These are phyloP conservation scores for Solanum chacoense DNA, from an alignment of 305 asterid species.

Conservation along the genomic window DNA sequence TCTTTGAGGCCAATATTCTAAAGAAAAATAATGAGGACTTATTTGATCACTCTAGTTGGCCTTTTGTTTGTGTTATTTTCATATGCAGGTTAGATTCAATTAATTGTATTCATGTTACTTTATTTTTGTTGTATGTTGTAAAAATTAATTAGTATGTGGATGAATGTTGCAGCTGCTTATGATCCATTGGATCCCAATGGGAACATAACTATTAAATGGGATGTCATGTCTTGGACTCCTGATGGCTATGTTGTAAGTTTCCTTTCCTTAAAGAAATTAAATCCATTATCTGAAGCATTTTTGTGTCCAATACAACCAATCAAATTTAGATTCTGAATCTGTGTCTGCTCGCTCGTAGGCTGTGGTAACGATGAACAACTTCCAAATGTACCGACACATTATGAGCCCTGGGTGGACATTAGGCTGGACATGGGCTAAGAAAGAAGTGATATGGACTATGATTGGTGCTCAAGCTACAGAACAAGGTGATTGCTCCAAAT, in stretches of 20 bases:
- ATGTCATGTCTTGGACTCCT: constrained; percentile 81
- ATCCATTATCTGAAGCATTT: background rate
- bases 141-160: background rate
- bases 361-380: background rate
- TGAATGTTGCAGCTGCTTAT: constrained; percentile 43
- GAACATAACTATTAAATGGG: constrained; percentile 92
- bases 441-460: constrained; percentile 4
- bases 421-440: constrained; percentile 3
- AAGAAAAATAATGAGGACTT: constrained; percentile 1
- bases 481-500: constrained; percentile 5
- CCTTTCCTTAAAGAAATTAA: background rate
- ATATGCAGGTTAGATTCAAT: constrained; percentile 30
- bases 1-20: background rate
- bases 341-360: background rate
- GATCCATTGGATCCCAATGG: constrained; percentile 95
- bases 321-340: background rate
- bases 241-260: constrained; percentile 76
- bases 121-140: background rate
- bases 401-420: constrained; percentile 6
- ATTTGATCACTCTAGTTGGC: constrained; percentile 12
- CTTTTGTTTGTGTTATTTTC: constrained; percentile 26
- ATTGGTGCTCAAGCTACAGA: constrained; percentile 1
- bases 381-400: constrained; percentile 7
- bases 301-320: background rate
- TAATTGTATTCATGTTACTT: background rate